Conservation (phyloP, 495 filamentous ascomycete genomes). For the Amphirosellinia nigrospora region DNA sequence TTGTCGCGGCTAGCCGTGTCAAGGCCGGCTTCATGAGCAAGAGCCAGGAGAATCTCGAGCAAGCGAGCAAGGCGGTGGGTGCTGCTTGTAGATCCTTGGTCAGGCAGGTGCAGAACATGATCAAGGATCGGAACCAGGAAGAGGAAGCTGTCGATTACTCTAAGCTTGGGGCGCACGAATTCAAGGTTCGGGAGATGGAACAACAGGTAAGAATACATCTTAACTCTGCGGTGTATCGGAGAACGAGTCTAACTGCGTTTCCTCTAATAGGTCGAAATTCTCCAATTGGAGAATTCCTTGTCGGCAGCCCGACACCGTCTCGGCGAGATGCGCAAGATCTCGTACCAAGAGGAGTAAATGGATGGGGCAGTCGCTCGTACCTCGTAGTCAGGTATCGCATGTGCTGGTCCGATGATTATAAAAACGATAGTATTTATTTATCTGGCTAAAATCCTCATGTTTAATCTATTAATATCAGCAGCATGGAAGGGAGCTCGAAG, state of each 20-base stretch:
- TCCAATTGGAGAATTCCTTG: constrained; percentile 90
- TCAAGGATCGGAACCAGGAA: constrained; percentile 79
- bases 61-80: constrained; percentile 91
- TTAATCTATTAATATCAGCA: constrained; percentile 12
- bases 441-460: not conserved
- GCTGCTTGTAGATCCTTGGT: constrained; percentile 86
- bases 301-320: constrained; percentile 80
- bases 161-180: constrained; percentile 88
- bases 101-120: constrained; percentile 92
- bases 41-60: constrained; percentile 89
- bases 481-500: not conserved
- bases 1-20: constrained; percentile 92
- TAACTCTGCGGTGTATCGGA: not conserved
- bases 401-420: not conserved
- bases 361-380: not conserved
- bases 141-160: constrained; percentile 89
- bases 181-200: constrained; percentile 99
- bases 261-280: constrained; percentile 81
- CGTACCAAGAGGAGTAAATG: constrained; percentile 80
- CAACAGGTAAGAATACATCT: constrained; percentile 78
- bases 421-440: not conserved
- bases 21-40: constrained; percentile 98
- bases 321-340: constrained; percentile 98
- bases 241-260: constrained; percentile 26
- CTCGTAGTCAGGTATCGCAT: not conserved